Percentiles rank a stretch among this genome's conserved stretches.
These are phyloP conservation scores for Sordariomycetes sp. DNA, from an alignment of 2,329 filamentous ascomycete genomes.

Conservation along the genomic window DNA sequence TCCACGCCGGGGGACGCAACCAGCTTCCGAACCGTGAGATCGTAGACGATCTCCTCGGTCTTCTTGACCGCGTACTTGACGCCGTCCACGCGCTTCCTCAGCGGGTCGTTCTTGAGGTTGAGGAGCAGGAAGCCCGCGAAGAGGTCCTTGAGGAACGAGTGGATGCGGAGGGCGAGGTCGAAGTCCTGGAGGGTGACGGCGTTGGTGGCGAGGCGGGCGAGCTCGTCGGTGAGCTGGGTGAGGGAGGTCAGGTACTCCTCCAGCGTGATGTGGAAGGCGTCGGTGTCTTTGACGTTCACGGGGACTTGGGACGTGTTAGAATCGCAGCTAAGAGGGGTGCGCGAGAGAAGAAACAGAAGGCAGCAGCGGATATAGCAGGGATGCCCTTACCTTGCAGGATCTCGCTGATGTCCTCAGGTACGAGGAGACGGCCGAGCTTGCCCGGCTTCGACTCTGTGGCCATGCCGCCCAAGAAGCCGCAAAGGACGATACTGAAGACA, in stretches of 20 bases:
- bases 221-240: conserved; percentile 79
- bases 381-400: conserved; percentile 55
- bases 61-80: conserved; percentile 98
- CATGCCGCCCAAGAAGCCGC: conserved; percentile 73
- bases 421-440: conserved; percentile 59
- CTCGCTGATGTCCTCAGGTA: conserved; percentile 76
- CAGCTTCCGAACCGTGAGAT: conserved; percentile 77
- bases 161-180: conserved; percentile 74
- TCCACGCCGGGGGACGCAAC: conserved; percentile 23
- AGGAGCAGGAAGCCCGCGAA: conserved; percentile 94
- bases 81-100: conserved; percentile 79
- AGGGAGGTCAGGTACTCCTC: conserved; percentile 92
- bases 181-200: conserved; percentile 88
- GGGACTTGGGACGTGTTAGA: conserved; percentile 41
- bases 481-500: conserved; percentile 45
- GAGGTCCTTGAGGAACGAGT: conserved; percentile 86
- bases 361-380: not conserved
- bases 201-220: conserved; percentile 85
- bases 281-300: conserved; percentile 79
- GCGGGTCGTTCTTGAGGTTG: conserved; percentile 90
- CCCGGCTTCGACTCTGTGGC: conserved; percentile 36
- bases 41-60: conserved; percentile 96
- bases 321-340: not conserved
- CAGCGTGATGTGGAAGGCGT: conserved; percentile 90
- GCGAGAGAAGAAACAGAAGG: not conserved